Conservation (phyloP, 352 stramenopile genomes). For the Phytophthora colocasiae region DNA sequence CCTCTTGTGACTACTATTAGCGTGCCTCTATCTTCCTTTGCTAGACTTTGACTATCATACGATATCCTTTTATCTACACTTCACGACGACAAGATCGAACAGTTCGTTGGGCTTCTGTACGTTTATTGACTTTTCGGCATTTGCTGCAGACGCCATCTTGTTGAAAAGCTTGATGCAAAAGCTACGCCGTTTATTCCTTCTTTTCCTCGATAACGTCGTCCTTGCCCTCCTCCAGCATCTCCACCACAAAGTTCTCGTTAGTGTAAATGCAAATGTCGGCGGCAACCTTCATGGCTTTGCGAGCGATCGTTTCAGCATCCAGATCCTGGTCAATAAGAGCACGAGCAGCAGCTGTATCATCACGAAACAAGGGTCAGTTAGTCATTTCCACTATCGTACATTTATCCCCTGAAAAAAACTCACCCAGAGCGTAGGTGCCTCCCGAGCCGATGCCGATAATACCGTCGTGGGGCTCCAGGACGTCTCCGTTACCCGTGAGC, state of each 20-base stretch:
- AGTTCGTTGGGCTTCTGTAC: not conserved
- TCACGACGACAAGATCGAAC: not conserved
- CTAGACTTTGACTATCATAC: constrained; percentile 27
- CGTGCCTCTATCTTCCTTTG: constrained; percentile 26
- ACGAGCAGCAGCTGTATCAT: constrained; percentile 89
- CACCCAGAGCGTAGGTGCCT: constrained; percentile 94
- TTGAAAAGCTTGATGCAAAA: constrained; percentile 2
- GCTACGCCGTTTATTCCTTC: constrained; percentile 44
- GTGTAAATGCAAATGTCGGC: constrained; percentile 99
- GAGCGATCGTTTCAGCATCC: constrained; percentile 94
- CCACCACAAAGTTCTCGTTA: constrained; percentile 97
- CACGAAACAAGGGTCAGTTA: not conserved
- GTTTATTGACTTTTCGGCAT: constrained; percentile 24
- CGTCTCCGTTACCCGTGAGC: constrained; percentile 98
- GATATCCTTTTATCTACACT: constrained; percentile 11
- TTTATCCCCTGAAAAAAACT: constrained; percentile 22
- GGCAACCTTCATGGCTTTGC: constrained; percentile 96
- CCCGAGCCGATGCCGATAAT: constrained; percentile 96
- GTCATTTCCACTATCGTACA: no score
- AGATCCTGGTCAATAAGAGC: constrained; percentile 96
- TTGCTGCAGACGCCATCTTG: constrained; percentile 2
- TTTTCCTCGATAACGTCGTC: constrained; percentile 23
- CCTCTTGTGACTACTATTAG: constrained; percentile 13
- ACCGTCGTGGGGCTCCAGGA: constrained; percentile 96
- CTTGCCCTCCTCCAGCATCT: constrained; percentile 84